Percentiles rank a stretch among this genome's conserved stretches.
Conservation (phyloP, 164 flowering plant genomes). For the Vitis amurensis region DNA sequence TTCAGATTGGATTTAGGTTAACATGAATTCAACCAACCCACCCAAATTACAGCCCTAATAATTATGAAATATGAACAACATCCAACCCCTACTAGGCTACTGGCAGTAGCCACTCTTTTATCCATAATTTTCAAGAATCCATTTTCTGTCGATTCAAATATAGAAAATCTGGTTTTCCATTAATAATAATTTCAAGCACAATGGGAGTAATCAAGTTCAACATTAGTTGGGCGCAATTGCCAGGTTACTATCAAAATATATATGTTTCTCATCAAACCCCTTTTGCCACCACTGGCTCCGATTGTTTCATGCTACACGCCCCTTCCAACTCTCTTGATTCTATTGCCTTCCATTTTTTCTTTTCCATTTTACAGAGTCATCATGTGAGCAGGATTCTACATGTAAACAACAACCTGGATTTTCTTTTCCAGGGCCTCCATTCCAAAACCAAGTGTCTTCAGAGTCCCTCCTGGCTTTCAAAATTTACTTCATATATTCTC, state of each 20-base stretch:
- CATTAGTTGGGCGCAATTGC: conserved; percentile 3
- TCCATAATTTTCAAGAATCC: too few species aligned
- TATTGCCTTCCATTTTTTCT: not conserved
- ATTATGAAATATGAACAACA: too few species aligned
- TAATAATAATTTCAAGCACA: not conserved
- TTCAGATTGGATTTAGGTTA: too few species aligned
- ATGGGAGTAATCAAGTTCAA: not conserved
- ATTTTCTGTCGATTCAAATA: not conserved
- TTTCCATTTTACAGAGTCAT: not conserved
- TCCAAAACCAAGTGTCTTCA: not conserved
- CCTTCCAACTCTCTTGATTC: conserved; percentile 9
- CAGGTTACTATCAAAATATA: conserved; percentile 3
- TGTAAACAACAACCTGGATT: not conserved
- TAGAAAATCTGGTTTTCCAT: conserved; percentile 1
- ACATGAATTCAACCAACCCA: too few species aligned
- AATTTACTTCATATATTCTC: not conserved
- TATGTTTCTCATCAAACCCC: conserved; percentile 4
- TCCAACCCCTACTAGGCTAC: too few species aligned
- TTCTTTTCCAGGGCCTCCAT: conserved; percentile 2
- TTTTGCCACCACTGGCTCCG: not conserved
- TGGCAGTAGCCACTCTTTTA: too few species aligned
- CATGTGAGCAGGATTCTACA: conserved; percentile 1
- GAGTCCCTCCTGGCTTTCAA: conserved; percentile 9
- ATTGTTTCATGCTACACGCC: conserved; percentile 8
- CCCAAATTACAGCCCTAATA: too few species aligned